Base-by-base conservation (phyloP, 768 basidiomycete genomes). In the Infundibulicybe gibba region DNA sequence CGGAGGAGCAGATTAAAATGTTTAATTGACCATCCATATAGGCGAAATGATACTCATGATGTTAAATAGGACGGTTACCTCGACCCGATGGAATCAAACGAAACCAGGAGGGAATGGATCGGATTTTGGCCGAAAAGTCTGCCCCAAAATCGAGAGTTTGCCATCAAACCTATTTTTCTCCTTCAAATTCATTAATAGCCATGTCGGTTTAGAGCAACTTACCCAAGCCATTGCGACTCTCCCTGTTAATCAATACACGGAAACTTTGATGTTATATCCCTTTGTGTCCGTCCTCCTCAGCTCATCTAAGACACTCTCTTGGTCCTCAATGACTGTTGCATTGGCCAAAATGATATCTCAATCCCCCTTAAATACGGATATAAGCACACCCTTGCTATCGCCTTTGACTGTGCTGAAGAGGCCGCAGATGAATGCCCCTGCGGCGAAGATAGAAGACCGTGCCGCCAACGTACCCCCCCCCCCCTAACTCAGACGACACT, bases 351-450 rank as follows among this genome's bases (percentile, higher is more conserved):
- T 56, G 56, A 48, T 46, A 61, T 40, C 39, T 45, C 56, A 1
- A 35, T 49, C 2, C 53, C 62, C 0, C 51, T 62, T 35, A 56
- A 59, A n/a, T 80, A 85, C 54, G 74, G 71, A 1, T 76, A 77
- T 52, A 79, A 77, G 43, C 73, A 81, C 31, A 75, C 77, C 0
- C 67, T 85, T 1, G 76, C 73, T 5, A 69, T 85, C 21, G 74
- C 73, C 1, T 83, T 82, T 47, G 83, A 85, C 49, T 71, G 80
- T 11, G 80, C 79, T 1, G 82, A 86, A 52, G 84, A 85, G 54
- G 84, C 83, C 5, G 75, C 75, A 1, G 81, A 84, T 48, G 73
- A 76, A 53, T 86, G 82, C 57, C 83, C 83, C 6, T 85, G 83
- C 46, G 76, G 83, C 49, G 80, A 83, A n/a, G 64, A 71, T 12